phyloP scores from a whole-genome alignment of 495 filamentous ascomycete genomes.

The Aspergillus steynii region DNA sequence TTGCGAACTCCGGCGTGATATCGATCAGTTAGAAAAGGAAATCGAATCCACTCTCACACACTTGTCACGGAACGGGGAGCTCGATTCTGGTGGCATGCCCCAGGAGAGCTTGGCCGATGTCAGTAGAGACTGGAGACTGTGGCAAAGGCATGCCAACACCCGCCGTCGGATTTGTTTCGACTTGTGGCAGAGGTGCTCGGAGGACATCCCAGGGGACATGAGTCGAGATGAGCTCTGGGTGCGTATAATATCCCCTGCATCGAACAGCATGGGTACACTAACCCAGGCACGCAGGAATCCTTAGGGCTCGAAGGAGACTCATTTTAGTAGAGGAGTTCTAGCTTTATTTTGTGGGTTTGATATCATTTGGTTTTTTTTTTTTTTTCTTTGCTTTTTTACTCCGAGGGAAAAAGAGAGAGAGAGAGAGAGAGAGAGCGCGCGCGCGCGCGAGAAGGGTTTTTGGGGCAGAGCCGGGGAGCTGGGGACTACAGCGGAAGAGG shows the following conservation, averaged over 20 bases:
- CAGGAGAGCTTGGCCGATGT: constrained; percentile 48
- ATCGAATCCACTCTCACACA: constrained; percentile 40
- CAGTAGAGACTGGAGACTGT: constrained; percentile 52
- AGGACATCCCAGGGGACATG: constrained; percentile 47
- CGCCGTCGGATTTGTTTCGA: constrained; percentile 55
- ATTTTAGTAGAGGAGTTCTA: constrained; percentile 23
- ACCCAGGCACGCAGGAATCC: constrained; percentile 33
- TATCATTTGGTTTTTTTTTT: neutral
- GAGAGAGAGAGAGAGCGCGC: neutral
- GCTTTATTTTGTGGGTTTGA: neutral
- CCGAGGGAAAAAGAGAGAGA: neutral
- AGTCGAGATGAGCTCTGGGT: constrained; percentile 54
- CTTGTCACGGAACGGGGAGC: constrained; percentile 37
- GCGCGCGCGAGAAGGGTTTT: neutral
- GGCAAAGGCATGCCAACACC: constrained; percentile 44
- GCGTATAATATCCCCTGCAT: constrained; percentile 9
- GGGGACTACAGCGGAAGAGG: too few relatives aligned
- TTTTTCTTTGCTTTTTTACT: constrained; percentile 1
- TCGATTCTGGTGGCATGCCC: constrained; percentile 36
- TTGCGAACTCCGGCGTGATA: constrained; percentile 47
- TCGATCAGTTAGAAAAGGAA: constrained; percentile 48
- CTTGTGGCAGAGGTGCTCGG: constrained; percentile 51
- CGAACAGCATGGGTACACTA: neutral
- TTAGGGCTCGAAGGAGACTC: constrained; percentile 42
- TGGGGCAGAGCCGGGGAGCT: too few relatives aligned